phyloP scores from a whole-genome alignment of 192 early-diverging fungal genomes.

The Kappamyces sp. region DNA sequence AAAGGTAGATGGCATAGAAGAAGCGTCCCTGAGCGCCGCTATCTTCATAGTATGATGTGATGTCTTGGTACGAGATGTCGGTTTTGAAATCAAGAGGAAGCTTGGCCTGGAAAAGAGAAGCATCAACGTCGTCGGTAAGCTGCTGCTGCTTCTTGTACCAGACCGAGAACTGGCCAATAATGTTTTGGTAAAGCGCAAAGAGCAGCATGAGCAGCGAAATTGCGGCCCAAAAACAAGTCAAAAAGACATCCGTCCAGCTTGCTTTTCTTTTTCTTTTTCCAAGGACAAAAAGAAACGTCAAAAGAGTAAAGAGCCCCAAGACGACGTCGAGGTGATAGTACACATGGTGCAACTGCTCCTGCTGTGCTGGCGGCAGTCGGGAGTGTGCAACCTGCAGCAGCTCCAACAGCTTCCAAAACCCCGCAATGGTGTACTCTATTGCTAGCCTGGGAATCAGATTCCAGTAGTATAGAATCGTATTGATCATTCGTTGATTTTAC shows the following conservation, averaged over 20 bases:
- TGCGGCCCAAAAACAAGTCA: conserved; percentile 9
- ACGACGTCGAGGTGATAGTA: conserved; percentile 1
- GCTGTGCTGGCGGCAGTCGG: neutral
- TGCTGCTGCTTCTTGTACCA: conserved; percentile 2
- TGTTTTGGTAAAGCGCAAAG: conserved; percentile 4
- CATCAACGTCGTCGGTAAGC: neutral
- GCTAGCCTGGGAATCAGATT: too few species aligned
- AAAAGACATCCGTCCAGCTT: conserved; percentile 12
- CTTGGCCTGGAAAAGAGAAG: neutral
- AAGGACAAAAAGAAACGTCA: neutral
- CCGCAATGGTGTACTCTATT: neutral
- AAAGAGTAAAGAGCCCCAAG: neutral
- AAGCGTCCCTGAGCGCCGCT: conserved; percentile 1
- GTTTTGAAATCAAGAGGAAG: conserved; percentile 12
- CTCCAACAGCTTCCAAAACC: conserved; percentile 1
- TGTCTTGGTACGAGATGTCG: conserved; percentile 2
- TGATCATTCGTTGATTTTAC: too few species aligned
- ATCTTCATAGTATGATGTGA: conserved; percentile 3
- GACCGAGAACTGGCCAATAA: conserved; percentile 7
- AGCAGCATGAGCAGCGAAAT: conserved; percentile 3
- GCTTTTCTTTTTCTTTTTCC: conserved; percentile 13
- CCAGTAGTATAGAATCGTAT: too few species aligned
- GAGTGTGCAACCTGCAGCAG: neutral
- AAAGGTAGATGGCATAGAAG: conserved; percentile 9
- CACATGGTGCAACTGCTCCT: conserved; percentile 7